These are phyloP conservation scores for Chlorella ohadii DNA, from an alignment of 139 green algal species.

Conservation along the genomic window DNA sequence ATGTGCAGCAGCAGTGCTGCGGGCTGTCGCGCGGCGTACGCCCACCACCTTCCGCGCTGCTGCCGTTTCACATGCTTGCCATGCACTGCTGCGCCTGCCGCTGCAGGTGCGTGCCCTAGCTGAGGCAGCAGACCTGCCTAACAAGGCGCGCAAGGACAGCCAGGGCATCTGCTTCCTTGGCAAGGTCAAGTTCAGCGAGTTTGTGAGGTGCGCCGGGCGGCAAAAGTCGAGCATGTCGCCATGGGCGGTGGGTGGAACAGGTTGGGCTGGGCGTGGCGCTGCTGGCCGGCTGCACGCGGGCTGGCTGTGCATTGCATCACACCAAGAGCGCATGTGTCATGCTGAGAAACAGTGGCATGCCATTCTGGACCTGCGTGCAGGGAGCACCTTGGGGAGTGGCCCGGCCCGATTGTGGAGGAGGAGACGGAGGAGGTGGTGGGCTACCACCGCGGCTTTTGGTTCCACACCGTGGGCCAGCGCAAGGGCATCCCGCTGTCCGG, in stretches of 20 bases:
- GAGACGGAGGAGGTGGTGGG: constrained; percentile 77
- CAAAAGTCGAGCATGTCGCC: no score
- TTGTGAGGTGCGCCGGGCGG: constrained; percentile 65
- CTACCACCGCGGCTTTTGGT: constrained; percentile 91
- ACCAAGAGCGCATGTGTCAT: no score
- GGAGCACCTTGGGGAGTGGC: constrained; percentile 92
- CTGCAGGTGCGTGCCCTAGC: constrained; percentile 77
- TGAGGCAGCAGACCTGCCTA: constrained; percentile 82
- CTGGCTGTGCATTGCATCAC: no score
- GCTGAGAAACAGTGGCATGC: no score
- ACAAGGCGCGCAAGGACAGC: constrained; percentile 88
- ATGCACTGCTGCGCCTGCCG: background rate
- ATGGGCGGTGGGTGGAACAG: background rate
- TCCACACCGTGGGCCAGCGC: constrained; percentile 96
- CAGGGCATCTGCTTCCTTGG: constrained; percentile 99
- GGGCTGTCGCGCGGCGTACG: no score
- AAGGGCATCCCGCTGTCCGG: constrained; percentile 89
- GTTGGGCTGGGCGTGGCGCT: background rate
- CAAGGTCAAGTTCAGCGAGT: constrained; percentile 94
- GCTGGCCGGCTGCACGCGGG: background rate
- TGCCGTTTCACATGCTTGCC: background rate
- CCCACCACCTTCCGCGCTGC: no score
- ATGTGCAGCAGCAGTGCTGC: no score
- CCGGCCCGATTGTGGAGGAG: constrained; percentile 88
- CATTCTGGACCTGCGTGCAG: background rate